Evolutionary conservation across 192 early-diverging fungal genomes (phyloP).

Genomic region (Podila verticillata): DNA sequence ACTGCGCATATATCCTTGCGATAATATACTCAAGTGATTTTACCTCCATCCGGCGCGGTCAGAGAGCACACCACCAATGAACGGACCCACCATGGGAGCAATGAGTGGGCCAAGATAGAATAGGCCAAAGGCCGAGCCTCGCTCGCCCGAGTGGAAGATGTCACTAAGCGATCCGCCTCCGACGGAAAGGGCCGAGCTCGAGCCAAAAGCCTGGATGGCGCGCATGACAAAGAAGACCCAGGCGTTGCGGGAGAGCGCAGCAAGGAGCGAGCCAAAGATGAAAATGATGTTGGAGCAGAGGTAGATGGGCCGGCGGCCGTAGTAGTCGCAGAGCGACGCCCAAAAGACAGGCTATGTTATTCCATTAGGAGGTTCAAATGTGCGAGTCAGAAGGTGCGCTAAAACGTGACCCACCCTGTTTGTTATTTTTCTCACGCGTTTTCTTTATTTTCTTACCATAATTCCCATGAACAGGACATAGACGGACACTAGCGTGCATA

Average conservation of each 20-base stretch:
- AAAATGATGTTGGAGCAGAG: conserved; percentile 48
- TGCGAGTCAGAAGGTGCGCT: not conserved
- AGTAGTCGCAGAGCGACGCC: conserved; percentile 48
- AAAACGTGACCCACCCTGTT: no score
- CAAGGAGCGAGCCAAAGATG: conserved; percentile 40
- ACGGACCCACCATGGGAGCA: conserved; percentile 53
- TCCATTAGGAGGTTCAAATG: conserved; percentile 10
- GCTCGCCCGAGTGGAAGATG: conserved; percentile 48
- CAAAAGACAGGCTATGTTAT: conserved; percentile 49
- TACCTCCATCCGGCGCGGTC: conserved; percentile 43
- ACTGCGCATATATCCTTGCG: no score
- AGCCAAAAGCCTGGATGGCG: conserved; percentile 48
- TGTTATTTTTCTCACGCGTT: not conserved
- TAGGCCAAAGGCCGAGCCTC: conserved; percentile 48
- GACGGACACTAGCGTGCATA: conserved; percentile 21
- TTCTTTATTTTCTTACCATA: conserved; percentile 8
- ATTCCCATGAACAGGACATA: conserved; percentile 23
- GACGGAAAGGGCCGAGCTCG: conserved; percentile 37
- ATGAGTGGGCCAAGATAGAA: conserved; percentile 44
- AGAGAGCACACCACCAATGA: conserved; percentile 49
- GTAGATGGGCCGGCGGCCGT: conserved; percentile 49
- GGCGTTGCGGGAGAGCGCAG: conserved; percentile 41
- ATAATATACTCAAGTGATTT: not conserved
- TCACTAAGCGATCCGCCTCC: conserved; percentile 52
- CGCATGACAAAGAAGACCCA: conserved; percentile 53